phyloP scores from a whole-genome alignment of 495 filamentous ascomycete genomes.

The Rhizodiscina lignyota region DNA sequence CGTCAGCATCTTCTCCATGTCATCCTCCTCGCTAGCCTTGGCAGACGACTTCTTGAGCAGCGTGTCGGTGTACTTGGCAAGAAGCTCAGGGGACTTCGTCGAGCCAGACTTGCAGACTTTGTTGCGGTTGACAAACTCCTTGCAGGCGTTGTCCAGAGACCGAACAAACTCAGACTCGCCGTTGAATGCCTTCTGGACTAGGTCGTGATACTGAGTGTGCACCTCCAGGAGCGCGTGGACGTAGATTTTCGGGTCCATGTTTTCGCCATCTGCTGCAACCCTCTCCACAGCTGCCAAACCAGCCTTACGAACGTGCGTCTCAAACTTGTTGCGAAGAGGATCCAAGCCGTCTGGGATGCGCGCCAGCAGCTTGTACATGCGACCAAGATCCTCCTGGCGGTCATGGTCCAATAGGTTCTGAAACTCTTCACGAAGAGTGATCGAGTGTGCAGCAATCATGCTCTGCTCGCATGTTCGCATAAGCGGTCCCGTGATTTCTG shows the following conservation, averaged over 20 bases:
- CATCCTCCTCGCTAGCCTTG: slow-evolving; percentile 77
- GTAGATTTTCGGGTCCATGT: slow-evolving; percentile 88
- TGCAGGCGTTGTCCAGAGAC: slow-evolving; percentile 90
- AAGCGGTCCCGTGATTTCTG: slow-evolving; percentile 66
- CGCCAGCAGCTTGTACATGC: slow-evolving; percentile 88
- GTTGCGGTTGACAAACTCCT: slow-evolving; percentile 96
- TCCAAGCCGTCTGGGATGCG: slow-evolving; percentile 88
- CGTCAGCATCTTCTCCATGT: slow-evolving; percentile 77
- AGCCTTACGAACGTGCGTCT: slow-evolving; percentile 80
- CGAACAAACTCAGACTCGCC: slow-evolving; percentile 95
- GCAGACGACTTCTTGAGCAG: slow-evolving; percentile 76
- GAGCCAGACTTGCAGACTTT: slow-evolving; percentile 83
- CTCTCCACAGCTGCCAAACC: slow-evolving; percentile 81
- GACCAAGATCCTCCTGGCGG: slow-evolving; percentile 81
- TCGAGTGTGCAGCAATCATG: slow-evolving; percentile 75
- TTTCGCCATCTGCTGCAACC: slow-evolving; percentile 75
- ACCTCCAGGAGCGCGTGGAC: slow-evolving; percentile 90
- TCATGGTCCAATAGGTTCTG: slow-evolving; percentile 91
- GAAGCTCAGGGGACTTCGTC: slow-evolving; percentile 80
- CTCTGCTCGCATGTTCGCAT: slow-evolving; percentile 79
- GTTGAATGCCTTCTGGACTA: slow-evolving; percentile 85
- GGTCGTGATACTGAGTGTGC: slow-evolving; percentile 76
- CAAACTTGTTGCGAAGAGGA: slow-evolving; percentile 74
- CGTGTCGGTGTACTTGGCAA: slow-evolving; percentile 92
- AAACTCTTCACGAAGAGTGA: slow-evolving; percentile 82